Percentiles rank a stretch among this genome's conserved stretches.
Conservation (phyloP, 225 moss, liverwort and hornwort species). For the Pleurozium schreberi region DNA sequence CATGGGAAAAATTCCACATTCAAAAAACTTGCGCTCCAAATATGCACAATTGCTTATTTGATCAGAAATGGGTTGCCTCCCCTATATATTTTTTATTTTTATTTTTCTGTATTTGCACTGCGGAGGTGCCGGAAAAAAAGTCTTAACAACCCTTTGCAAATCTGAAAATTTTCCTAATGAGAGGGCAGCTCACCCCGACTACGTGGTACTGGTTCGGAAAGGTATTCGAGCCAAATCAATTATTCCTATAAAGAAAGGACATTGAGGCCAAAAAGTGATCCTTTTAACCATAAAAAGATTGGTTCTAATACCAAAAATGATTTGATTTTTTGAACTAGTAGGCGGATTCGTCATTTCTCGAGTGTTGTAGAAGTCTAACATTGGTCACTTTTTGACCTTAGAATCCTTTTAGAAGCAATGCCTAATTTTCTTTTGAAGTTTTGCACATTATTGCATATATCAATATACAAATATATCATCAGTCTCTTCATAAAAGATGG, state of each 20-base stretch:
- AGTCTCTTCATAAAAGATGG: neutral
- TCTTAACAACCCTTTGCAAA: too few species aligned
- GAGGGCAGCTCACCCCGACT: too few species aligned
- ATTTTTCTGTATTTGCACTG: too few species aligned
- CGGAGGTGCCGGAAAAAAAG: too few species aligned
- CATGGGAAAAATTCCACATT: too few species aligned
- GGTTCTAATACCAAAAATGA: too few species aligned
- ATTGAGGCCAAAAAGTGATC: neutral
- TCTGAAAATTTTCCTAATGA: too few species aligned
- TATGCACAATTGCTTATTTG: too few species aligned
- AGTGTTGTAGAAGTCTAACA: neutral
- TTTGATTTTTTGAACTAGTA: neutral
- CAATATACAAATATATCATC: neutral
- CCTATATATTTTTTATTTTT: too few species aligned
- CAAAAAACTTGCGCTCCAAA: too few species aligned
- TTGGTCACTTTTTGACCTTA: fast-evolving
- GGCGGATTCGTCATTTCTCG: neutral
- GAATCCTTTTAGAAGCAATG: neutral
- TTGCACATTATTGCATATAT: neutral
- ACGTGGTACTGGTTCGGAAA: neutral
- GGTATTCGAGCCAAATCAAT: neutral
- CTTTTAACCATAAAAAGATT: neutral
- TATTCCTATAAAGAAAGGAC: neutral
- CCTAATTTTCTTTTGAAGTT: neutral
- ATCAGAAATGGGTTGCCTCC: too few species aligned